These are phyloP conservation scores for Rhododendron griersonianum DNA, from an alignment of 148 eudicot species.

Conservation along the genomic window DNA sequence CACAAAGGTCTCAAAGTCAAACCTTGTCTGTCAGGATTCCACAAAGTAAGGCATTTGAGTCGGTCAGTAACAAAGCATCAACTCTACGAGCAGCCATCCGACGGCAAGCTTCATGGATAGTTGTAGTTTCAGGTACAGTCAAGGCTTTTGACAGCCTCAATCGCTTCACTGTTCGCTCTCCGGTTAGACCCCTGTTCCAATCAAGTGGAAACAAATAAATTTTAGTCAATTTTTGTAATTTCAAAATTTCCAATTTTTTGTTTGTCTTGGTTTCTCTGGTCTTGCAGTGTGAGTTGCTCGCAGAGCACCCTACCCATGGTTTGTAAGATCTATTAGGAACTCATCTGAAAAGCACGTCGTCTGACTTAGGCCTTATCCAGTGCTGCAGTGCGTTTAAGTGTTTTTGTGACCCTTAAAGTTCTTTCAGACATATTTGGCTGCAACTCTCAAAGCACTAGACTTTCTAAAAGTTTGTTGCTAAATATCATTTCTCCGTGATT, in stretches of 20 bases:
- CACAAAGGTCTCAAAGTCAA: not conserved
- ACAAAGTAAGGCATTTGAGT: conserved; percentile 88
- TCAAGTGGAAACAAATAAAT: not conserved
- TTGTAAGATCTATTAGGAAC: not conserved
- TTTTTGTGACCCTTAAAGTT: not conserved
- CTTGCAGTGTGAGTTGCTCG: not conserved
- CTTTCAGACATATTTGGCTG: not conserved
- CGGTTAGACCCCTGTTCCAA: conserved; percentile 65
- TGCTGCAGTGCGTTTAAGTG: not conserved
- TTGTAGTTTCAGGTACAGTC: conserved; percentile 89
- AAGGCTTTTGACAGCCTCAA: conserved; percentile 86
- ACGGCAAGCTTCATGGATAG: conserved; percentile 83
- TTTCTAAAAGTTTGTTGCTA: not conserved
- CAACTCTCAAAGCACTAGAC: not conserved
- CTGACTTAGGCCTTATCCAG: not conserved
- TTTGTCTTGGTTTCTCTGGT: not conserved
- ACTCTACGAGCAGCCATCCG: conserved; percentile 86
- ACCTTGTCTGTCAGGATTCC: conserved; percentile 98
- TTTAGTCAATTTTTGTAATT: not conserved
- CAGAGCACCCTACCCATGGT: not conserved
- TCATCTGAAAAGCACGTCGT: not conserved
- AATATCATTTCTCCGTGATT: not conserved
- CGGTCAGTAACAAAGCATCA: conserved; percentile 91
- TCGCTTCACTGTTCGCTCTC: conserved; percentile 89
- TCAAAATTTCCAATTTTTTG: not conserved